A percentile compares a stretch with the other conserved stretches of the same genome.
phyloP scores from a whole-genome alignment of 1,284 basidiomycete genomes.

The Ganoderma lucidum region DNA sequence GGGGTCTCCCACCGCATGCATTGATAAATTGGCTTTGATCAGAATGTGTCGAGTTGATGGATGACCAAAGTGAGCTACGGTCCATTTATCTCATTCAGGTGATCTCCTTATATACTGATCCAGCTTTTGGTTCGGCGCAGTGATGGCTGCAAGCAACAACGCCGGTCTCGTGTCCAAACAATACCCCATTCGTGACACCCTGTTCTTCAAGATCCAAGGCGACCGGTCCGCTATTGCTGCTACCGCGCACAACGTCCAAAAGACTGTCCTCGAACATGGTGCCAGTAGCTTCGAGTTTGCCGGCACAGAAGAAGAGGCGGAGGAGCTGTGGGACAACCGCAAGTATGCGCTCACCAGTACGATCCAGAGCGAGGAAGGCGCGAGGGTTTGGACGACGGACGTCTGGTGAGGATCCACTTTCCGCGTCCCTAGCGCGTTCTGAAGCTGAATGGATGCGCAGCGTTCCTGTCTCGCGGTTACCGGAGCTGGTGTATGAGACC shows the following conservation, averaged over 20 bases:
- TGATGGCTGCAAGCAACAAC: constrained; percentile 76
- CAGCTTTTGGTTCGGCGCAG: constrained; percentile 25
- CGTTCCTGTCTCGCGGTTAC: not conserved
- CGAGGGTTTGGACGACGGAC: constrained; percentile 87
- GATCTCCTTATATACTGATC: not conserved
- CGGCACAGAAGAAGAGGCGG: constrained; percentile 78
- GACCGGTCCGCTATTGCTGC: constrained; percentile 68
- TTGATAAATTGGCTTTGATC: not conserved
- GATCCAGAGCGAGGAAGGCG: constrained; percentile 65
- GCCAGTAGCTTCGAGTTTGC: constrained; percentile 81
- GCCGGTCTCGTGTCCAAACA: constrained; percentile 63
- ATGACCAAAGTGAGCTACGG: constrained; percentile 42
- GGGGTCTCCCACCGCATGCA: too few species aligned
- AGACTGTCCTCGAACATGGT: constrained; percentile 72
- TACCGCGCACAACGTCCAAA: constrained; percentile 66
- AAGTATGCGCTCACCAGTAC: constrained; percentile 88
- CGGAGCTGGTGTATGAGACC: constrained; percentile 13
- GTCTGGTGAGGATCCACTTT: constrained; percentile 64
- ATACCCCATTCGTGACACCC: constrained; percentile 75
- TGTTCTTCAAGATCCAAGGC: constrained; percentile 91
- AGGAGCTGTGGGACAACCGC: constrained; percentile 86
- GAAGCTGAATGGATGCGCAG: constrained; percentile 36
- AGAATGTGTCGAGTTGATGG: constrained; percentile 81
- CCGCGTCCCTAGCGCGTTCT: not conserved
- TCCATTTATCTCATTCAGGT: constrained; percentile 32